A percentile compares a stretch with the other conserved stretches of the same genome.
Conservation (phyloP, 768 basidiomycete genomes). For the Cyclocybe aegerita region DNA sequence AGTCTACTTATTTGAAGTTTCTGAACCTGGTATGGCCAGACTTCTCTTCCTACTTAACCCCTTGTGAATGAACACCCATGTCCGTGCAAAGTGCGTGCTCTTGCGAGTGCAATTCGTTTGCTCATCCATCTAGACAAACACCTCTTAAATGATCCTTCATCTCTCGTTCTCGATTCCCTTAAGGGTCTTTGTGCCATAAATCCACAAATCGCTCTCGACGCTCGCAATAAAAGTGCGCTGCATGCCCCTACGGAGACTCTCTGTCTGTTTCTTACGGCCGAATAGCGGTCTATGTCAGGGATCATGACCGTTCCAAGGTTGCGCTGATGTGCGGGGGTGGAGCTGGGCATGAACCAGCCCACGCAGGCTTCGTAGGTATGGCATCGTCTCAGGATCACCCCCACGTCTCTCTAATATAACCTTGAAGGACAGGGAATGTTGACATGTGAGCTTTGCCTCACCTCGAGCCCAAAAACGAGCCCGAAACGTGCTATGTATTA, state of each 20-base stretch:
- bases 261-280: slow-evolving; percentile 6
- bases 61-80: slow-evolving; percentile 19
- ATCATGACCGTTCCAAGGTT: slow-evolving; percentile 64
- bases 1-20: too few species aligned
- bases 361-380: slow-evolving; percentile 81
- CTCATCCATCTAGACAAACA: slow-evolving; percentile 55
- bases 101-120: neutral
- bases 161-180: slow-evolving; percentile 79
- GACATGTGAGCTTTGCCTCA: slow-evolving; percentile 44
- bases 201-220: slow-evolving; percentile 70
- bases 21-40: neutral
- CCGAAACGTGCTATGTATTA: too few species aligned
- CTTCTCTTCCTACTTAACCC: slow-evolving; percentile 13
- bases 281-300: slow-evolving; percentile 61
- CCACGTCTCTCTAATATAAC: neutral
- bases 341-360: slow-evolving; percentile 89
- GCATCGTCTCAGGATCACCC: neutral
- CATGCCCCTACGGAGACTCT: neutral
- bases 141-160: slow-evolving; percentile 68
- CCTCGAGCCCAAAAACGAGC: neutral
- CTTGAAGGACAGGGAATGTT: slow-evolving; percentile 71
- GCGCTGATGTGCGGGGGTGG: slow-evolving; percentile 83
- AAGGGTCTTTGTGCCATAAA: slow-evolving; percentile 71
- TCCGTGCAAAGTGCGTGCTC: slow-evolving; percentile 33
- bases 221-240: slow-evolving; percentile 62